These are phyloP conservation scores for Hura crepitans DNA, from an alignment of 441 rosid species.

Conservation along the genomic window DNA sequence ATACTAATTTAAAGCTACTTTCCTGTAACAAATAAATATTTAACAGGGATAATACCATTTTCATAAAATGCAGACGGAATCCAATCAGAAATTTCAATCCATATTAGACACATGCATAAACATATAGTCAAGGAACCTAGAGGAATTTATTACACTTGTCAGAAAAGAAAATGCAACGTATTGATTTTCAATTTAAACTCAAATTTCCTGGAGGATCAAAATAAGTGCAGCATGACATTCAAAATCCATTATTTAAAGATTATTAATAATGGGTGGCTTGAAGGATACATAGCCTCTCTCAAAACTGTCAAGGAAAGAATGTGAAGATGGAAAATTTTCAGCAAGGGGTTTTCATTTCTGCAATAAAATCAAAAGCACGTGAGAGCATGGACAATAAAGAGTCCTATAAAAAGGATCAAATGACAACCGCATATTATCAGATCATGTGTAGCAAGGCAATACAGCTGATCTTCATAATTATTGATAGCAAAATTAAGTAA, in stretches of 20 bases:
- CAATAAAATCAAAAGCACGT: conserved; percentile 34
- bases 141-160: not conserved
- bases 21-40: not conserved
- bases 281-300: conserved; percentile 83
- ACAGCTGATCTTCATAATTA: not conserved
- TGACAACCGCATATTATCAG: not conserved
- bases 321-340: conserved; percentile 54
- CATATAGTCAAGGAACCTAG: not conserved
- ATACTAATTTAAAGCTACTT: not conserved
- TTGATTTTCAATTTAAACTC: not conserved
- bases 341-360: conserved; percentile 50
- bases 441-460: not conserved
- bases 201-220: not conserved
- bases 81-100: not conserved
- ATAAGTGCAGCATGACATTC: not conserved
- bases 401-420: conserved; percentile 15
- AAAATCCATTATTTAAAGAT: conserved; percentile 13
- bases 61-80: not conserved
- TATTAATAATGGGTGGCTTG: not conserved
- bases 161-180: not conserved
- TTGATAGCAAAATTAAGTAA: conserved; percentile 1
- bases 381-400: conserved; percentile 20
- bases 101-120: not conserved
- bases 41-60: not conserved
- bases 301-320: conserved; percentile 63